phyloP scores from a whole-genome alignment of 495 filamentous ascomycete genomes.

The Aspergillus conjunctus region DNA sequence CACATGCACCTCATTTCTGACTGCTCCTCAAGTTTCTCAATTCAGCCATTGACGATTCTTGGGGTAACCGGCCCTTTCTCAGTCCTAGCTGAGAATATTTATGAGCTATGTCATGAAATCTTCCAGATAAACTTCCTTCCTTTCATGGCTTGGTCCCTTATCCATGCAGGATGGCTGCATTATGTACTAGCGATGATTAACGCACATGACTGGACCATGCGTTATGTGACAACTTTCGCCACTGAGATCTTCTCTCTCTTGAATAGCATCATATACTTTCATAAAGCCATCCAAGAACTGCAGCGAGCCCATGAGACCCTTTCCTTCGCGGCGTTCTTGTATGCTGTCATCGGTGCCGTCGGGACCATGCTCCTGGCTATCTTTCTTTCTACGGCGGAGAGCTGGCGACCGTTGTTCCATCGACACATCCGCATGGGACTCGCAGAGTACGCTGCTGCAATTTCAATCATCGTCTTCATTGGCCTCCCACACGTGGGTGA shows the following conservation, averaged over 20 bases:
- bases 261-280: constrained; percentile 75
- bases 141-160: constrained; percentile 75
- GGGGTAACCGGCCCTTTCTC: constrained; percentile 76
- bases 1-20: not conserved
- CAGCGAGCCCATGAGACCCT: constrained; percentile 59
- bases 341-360: constrained; percentile 67
- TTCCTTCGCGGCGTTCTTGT: constrained; percentile 70
- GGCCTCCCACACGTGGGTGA: constrained; percentile 68
- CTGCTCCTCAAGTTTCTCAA: constrained; percentile 53
- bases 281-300: constrained; percentile 72
- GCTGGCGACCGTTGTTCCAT: constrained; percentile 67
- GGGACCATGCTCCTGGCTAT: constrained; percentile 71
- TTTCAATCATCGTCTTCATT: constrained; percentile 70
- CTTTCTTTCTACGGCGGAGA: constrained; percentile 63
- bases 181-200: constrained; percentile 71
- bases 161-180: constrained; percentile 72
- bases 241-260: constrained; percentile 72
- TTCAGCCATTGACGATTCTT: constrained; percentile 71
- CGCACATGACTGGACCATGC: constrained; percentile 77
- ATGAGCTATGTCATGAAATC: constrained; percentile 55
- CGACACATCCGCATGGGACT: constrained; percentile 66
- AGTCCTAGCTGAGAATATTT: constrained; percentile 71
- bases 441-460: constrained; percentile 69
- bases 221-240: constrained; percentile 72
- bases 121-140: constrained; percentile 70